Evolutionary conservation across 768 basidiomycete species (phyloP), one percentile per base, ranked within the genome.

Genomic region (Calocybe cyanea): DNA sequence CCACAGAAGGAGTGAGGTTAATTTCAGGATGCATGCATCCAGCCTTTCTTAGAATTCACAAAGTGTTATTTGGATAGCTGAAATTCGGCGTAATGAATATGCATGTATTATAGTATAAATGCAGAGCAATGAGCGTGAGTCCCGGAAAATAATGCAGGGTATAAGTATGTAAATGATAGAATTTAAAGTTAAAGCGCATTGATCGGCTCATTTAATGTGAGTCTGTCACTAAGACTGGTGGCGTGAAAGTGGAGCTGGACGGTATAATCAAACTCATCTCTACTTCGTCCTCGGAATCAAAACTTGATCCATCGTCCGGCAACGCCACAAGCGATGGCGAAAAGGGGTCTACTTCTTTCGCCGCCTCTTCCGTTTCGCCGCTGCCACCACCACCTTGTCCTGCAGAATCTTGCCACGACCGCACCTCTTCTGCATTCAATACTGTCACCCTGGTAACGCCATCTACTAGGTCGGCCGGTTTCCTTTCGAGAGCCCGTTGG

Each of bases 351-450:
- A 62, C 60, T 41, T 62, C 65, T 30, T 68, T 62, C 23, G 50
- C 59, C 17, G 59, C 52, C 17, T 56, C 55, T 28, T 61, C 59
- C 8, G 57, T 42, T 33, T 39, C 41, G 33, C 52, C 42, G 42
- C 50, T 15, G 13, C 38, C 40, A 46, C 28, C n/a, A 20, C 34
- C 25, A 46, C 55, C 41, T 9, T 14, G 7, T 18, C 14, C 34
- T n/a, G 34, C 7, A 14, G 64, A 65, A 52, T 63, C 70, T 49
- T 69, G 71, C 80, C 84, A 85, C 11, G 71, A 68, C 36, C 78
- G 75, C 39, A 87, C 73, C 57, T 91, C 88, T 50, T 86, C 83
- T 35, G 82, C 79, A 45, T 73, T 81, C 14, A 92, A 69, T 7
- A 28, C 25, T 6, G 25, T 28, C 6, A 91, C 89, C 60, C 86